Evolutionary conservation across 495 filamentous ascomycete genomes (phyloP).

Genomic region (Copromyces sp.): DNA sequence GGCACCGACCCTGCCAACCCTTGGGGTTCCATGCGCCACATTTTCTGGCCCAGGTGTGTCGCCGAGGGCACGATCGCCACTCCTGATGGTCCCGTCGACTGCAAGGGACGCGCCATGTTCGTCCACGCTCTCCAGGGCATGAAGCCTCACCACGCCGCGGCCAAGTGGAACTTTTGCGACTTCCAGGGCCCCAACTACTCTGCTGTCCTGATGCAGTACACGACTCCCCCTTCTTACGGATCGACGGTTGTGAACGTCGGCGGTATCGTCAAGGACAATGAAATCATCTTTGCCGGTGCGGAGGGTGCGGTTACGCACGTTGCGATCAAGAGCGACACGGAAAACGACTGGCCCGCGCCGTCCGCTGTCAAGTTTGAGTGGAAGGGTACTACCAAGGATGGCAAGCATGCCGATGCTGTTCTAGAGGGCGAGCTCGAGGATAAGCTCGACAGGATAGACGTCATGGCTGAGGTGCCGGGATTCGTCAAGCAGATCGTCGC

Average conservation of each 20-base stretch:
- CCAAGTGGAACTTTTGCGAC: constrained; percentile 86
- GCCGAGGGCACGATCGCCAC: constrained; percentile 78
- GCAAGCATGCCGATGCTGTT: constrained; percentile 55
- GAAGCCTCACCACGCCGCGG: constrained; percentile 96
- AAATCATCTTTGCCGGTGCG: constrained; percentile 64
- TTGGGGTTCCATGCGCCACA: constrained; percentile 87
- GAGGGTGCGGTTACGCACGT: constrained; percentile 55
- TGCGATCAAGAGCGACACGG: constrained; percentile 54
- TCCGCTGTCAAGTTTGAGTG: constrained; percentile 64
- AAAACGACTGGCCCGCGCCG: constrained; percentile 86
- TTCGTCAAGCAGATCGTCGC: constrained; percentile 92
- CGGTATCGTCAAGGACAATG: constrained; percentile 67
- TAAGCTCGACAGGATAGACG: constrained; percentile 75
- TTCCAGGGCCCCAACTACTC: constrained; percentile 83
- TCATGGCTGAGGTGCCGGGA: constrained; percentile 91
- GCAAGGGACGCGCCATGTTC: constrained; percentile 69
- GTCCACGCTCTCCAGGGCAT: constrained; percentile 85
- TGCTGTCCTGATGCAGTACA: constrained; percentile 91
- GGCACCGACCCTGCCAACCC: constrained; percentile 76
- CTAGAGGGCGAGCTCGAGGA: constrained; percentile 61
- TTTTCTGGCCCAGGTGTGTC: constrained; percentile 81
- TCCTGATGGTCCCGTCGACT: constrained; percentile 69
- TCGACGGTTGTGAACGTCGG: constrained; percentile 79
- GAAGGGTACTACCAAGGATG: constrained; percentile 69
- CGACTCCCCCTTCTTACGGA: constrained; percentile 90